A percentile compares a stretch with the other conserved stretches of the same genome.
Conservation (phyloP, 139 green algal genomes). For the Chlamydomonas applanata region DNA sequence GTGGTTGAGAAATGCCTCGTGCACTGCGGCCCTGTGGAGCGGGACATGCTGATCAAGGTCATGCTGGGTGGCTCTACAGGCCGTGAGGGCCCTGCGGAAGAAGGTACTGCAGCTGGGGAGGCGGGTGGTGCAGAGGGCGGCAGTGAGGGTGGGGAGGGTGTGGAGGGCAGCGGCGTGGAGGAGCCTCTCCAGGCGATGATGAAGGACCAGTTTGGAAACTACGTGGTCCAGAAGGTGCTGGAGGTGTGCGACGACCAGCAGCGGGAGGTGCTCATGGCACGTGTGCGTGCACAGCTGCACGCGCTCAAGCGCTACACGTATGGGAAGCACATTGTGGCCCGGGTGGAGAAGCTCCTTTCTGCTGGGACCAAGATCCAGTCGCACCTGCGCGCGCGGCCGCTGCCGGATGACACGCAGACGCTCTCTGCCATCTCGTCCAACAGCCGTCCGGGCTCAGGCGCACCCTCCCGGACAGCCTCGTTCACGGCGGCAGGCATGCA, state of each 20-base stretch:
- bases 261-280: slow-evolving; percentile 64
- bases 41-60: slow-evolving; percentile 63
- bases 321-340: slow-evolving; percentile 92
- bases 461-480: too few species aligned
- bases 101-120: not conserved
- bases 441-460: too few species aligned
- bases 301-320: slow-evolving; percentile 82
- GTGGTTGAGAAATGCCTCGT: slow-evolving; percentile 91
- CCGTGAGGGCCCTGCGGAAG: not conserved
- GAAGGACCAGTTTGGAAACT: slow-evolving; percentile 92
- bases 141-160: too few species aligned
- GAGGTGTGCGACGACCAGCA: slow-evolving; percentile 72
- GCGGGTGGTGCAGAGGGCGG: too few species aligned
- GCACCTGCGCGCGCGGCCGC: slow-evolving; percentile 24
- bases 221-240: slow-evolving; percentile 80
- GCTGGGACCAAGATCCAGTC: slow-evolving; percentile 42
- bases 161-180: slow-evolving; percentile 2
- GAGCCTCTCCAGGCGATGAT: slow-evolving; percentile 76
- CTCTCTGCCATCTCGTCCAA: not conserved
- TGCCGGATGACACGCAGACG: slow-evolving; percentile 25
- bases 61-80: slow-evolving; percentile 49
- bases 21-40: slow-evolving; percentile 52
- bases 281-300: slow-evolving; percentile 72
- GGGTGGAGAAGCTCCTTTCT: slow-evolving; percentile 80
- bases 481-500: too few species aligned